phyloP scores from a whole-genome alignment of 2,329 filamentous ascomycete species.

The Cladophialophora psammophila region DNA sequence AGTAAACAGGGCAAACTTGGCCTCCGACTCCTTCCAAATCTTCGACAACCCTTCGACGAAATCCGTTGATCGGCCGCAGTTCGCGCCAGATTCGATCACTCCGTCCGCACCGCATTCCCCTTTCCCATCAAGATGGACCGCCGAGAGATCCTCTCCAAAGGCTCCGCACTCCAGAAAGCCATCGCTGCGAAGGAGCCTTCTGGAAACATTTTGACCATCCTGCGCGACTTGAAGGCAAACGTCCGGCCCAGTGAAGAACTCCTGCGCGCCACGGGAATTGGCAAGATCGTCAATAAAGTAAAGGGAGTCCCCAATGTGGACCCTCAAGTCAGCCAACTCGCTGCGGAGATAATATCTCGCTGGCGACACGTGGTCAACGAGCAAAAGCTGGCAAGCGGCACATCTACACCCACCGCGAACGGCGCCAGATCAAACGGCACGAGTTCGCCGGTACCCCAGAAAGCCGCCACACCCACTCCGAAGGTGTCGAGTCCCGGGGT shows the following conservation, averaged over 20 bases:
- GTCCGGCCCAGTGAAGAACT: constrained; percentile 87
- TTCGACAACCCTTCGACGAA: background rate
- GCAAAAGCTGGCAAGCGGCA: constrained; percentile 44
- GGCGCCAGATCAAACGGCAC: constrained; percentile 58
- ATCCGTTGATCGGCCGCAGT: background rate
- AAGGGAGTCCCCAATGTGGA: constrained; percentile 76
- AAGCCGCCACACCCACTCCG: constrained; percentile 53
- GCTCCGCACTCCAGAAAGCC: constrained; percentile 82
- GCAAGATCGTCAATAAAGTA: constrained; percentile 85
- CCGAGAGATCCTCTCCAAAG: constrained; percentile 78
- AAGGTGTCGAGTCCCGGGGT: constrained; percentile 47
- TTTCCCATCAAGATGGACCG: constrained; percentile 71
- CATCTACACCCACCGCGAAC: constrained; percentile 45
- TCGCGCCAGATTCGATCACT: constrained; percentile 2
- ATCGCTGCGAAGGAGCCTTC: constrained; percentile 76
- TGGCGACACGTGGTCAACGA: constrained; percentile 82
- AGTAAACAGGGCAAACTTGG: background rate
- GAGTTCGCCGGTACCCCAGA: constrained; percentile 57
- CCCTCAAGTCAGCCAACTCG: constrained; percentile 72
- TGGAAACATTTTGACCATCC: constrained; percentile 73
- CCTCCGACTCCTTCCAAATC: background rate
- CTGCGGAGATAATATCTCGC: constrained; percentile 82
- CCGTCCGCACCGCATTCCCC: background rate
- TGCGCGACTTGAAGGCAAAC: constrained; percentile 80
- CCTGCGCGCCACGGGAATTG: constrained; percentile 88